Base-by-base conservation (phyloP, 352 stramenopile genomes). In the Phytophthora tentaculata region DNA sequence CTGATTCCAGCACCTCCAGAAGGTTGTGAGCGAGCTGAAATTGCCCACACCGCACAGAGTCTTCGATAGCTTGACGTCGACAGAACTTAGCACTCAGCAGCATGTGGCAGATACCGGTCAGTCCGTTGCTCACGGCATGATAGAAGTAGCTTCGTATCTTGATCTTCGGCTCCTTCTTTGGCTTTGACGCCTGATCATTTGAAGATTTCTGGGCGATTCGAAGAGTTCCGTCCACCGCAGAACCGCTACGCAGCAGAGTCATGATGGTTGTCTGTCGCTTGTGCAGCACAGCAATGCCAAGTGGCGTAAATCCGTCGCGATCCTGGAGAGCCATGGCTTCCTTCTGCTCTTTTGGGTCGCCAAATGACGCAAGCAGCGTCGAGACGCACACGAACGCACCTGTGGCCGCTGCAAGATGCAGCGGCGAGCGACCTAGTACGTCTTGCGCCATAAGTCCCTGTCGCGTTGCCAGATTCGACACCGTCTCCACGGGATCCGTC, bases 71-170 rank as follows among this genome's bases (percentile, higher is more conserved):
- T 76, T 94, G 86, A 14, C 84, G 81, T 16, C 80, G 84, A 23
- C 69, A 84, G 56, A 92, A 94, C 56, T 88, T 90, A 10, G 82
- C 76, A 37, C 76, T 92, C 12, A 94, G 59, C 3, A 94, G 70
- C 71, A 94, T 87, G 64, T 94, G 86, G 43, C 83, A 94, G 20
- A 94, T 90, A 5, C 84, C 86, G 1, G 84, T 87, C 10, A 92
- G 72, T 8, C 74, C 80, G 55, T 92, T 69, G 62, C 79, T 87
- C 13, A 94, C 84, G 0, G 86, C 86, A 51, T 91, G 80, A 56
- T 90, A 92, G 51, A 92, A 94, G 69, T 89, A 91, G 50, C 86
- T 92, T 17, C 63, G 58, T 1, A 57, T 79, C 35, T 74, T 80
- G n/a, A 71, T 62, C 17, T 55, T 69, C 8, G 39, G 39, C 29